A percentile compares a stretch with the other conserved stretches of the same genome.
Evolutionary conservation across 2,329 filamentous ascomycete genomes (phyloP).

Genomic region (Phaeophleospora eucalypticola): DNA sequence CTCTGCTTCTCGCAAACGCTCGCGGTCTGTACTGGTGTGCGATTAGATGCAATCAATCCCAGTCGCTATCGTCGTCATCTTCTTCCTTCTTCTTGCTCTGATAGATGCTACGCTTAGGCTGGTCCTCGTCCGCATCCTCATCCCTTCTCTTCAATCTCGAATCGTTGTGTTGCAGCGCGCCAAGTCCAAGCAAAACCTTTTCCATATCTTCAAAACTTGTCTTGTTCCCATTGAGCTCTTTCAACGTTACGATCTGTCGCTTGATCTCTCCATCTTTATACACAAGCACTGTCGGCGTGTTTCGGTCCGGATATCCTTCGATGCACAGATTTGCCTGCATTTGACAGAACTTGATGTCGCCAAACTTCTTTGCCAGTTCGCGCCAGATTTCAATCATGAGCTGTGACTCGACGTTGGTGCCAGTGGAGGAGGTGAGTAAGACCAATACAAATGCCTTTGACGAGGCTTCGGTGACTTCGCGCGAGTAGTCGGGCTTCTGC

Average conservation of each 20-base stretch:
- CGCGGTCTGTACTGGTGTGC: no score
- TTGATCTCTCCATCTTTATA: slow-evolving; percentile 92
- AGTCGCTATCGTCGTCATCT: slow-evolving; percentile 52
- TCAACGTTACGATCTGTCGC: slow-evolving; percentile 85
- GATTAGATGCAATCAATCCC: slow-evolving; percentile 54
- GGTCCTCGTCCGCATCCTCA: slow-evolving; percentile 48
- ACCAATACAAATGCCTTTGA: slow-evolving; percentile 66
- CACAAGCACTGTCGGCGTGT: slow-evolving; percentile 88
- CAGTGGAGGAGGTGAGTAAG: slow-evolving; percentile 72
- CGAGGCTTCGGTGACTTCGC: slow-evolving; percentile 88
- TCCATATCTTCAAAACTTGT: slow-evolving; percentile 70
- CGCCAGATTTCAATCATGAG: slow-evolving; percentile 82
- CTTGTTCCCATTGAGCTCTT: slow-evolving; percentile 68
- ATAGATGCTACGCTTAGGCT: slow-evolving; percentile 16
- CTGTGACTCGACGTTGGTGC: slow-evolving; percentile 79
- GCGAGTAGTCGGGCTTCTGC: slow-evolving; percentile 88
- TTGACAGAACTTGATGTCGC: slow-evolving; percentile 96
- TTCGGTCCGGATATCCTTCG: slow-evolving; percentile 90
- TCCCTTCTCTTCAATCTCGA: slow-evolving; percentile 65
- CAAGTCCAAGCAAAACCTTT: slow-evolving; percentile 73
- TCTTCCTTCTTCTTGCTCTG: slow-evolving; percentile 31
- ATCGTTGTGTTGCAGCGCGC: slow-evolving; percentile 74
- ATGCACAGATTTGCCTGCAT: slow-evolving; percentile 90
- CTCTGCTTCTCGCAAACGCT: no score
- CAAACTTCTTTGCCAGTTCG: slow-evolving; percentile 76